A percentile compares a stretch with the other conserved stretches of the same genome.
These are phyloP conservation scores for Rhynchospora breviuscula DNA, from an alignment of 176 grass and related monocot genomes.

Conservation along the genomic window DNA sequence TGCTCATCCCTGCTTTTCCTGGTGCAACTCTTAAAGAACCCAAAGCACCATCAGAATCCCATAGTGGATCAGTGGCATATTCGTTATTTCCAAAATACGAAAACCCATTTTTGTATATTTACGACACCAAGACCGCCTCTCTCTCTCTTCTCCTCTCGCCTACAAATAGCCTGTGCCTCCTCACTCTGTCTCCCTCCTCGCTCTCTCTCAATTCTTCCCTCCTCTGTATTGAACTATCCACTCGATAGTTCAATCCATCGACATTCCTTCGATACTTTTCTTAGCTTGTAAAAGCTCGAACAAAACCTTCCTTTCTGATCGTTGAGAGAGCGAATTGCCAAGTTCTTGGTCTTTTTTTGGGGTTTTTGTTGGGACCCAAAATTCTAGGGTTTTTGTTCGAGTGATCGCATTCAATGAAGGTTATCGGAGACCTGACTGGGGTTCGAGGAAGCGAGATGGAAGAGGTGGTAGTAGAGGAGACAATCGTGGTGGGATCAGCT, in stretches of 20 bases:
- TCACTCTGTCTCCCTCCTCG: slow-evolving; percentile 17
- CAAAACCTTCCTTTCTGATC: slow-evolving; percentile 6
- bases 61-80: slow-evolving; percentile 14
- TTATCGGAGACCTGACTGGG: slow-evolving; percentile 38
- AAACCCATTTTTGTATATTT: slow-evolving; percentile 14
- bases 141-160: slow-evolving; percentile 18
- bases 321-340: not conserved
- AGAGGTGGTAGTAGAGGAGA: slow-evolving; percentile 23
- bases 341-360: slow-evolving; percentile 12
- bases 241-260: not conserved
- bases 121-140: slow-evolving; percentile 9
- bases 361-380: slow-evolving; percentile 15
- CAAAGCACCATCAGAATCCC: not conserved
- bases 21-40: not conserved
- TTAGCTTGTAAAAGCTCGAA: not conserved
- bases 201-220: slow-evolving; percentile 24
- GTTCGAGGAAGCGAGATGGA: slow-evolving; percentile 21
- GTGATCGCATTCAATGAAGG: slow-evolving; percentile 37
- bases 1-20: not conserved
- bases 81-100: not conserved
- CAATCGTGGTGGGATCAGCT: slow-evolving; percentile 26
- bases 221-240: slow-evolving; percentile 33
- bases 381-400: slow-evolving; percentile 21
- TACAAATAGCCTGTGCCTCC: slow-evolving; percentile 46
- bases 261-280: not conserved